Evolutionary conservation across 257 asterid species (phyloP), one percentile per base, ranked within the genome.

Genomic region (Nyctanthes arbortristis): DNA sequence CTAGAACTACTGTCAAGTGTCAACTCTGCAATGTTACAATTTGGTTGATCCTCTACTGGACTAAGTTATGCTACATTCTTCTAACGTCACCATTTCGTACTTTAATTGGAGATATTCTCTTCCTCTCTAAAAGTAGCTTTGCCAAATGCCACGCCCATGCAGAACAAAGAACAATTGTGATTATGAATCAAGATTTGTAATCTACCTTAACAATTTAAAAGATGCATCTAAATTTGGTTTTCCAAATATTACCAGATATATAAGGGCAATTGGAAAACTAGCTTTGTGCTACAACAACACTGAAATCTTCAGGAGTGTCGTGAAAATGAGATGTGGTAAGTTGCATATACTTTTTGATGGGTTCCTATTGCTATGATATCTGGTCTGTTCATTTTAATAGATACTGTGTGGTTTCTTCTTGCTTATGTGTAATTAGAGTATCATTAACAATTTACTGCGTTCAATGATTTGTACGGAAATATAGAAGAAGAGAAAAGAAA

Each of bases 291-390:
- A 91, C 80, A 82, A 91, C 96, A 94, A 94, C 81, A 77, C 87
- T 77, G 83, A 86, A 82, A 90, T 94, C 71, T 94, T 91, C 81
- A 81, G 90, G 79, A 97, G 97, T 55, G 99, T 91, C 47, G 99
- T 94, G 64, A 91, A 94, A 84, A 81, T 94, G 99, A 87, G 99
- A 69, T 96, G 99, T 30, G 97, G 99, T 94, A 84, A 79, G 97
- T 74, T 68, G 33, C n/a, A n/a, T 61, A 34, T 34, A 52, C 57
- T 29, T 62, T 39, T 49, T 66, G 29, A 27, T 69, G 39, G 57
- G 70, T 47, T 68, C 66, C 72, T 61, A 37, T 71, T 39, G 69
- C 69, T 37, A 13, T 54, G 18, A 37, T 3, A 67, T 67, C 32
- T 43, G 11, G 22, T 66, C 10, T 37, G 39, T 63, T 59, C 36